phyloP scores from a whole-genome alignment of 2,329 filamentous ascomycete genomes.

The Colletotrichum liaoningense region DNA sequence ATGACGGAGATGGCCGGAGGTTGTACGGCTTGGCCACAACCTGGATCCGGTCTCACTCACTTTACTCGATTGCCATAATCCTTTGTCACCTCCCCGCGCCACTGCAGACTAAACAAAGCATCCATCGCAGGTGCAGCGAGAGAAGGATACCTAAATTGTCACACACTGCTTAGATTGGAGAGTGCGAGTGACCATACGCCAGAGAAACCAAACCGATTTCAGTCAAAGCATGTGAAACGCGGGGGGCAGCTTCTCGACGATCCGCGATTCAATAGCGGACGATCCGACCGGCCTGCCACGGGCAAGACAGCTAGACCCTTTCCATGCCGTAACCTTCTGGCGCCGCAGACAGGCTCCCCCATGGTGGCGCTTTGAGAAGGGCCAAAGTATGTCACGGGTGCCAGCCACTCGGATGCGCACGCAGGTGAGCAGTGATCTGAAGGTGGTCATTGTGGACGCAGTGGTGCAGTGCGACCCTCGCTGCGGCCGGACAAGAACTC shows the following conservation, averaged over 20 bases:
- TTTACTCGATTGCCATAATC: not conserved
- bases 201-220: not conserved
- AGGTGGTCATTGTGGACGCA: not conserved
- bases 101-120: not conserved
- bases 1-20: conserved; percentile 8
- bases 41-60: conserved; percentile 2
- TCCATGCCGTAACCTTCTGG: not conserved
- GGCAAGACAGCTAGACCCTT: conserved; percentile 9
- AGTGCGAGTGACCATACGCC: not conserved
- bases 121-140: not conserved
- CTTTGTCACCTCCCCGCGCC: not conserved
- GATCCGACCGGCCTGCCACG: not conserved
- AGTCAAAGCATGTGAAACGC: conserved; percentile 26
- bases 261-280: not conserved
- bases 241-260: conserved; percentile 1
- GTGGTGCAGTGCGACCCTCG: not conserved
- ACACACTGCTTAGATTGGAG: not conserved
- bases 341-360: not conserved
- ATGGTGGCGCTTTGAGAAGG: not conserved
- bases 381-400: not conserved
- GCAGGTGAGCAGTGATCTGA: not conserved
- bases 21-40: not conserved
- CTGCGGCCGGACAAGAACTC: not conserved
- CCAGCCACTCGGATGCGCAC: conserved; percentile 5
- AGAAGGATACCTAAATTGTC: not conserved